A percentile compares a stretch with the other conserved stretches of the same genome.
Conservation (phyloP, 2,329 filamentous ascomycete species). For the Aureobasidium namibiae region DNA sequence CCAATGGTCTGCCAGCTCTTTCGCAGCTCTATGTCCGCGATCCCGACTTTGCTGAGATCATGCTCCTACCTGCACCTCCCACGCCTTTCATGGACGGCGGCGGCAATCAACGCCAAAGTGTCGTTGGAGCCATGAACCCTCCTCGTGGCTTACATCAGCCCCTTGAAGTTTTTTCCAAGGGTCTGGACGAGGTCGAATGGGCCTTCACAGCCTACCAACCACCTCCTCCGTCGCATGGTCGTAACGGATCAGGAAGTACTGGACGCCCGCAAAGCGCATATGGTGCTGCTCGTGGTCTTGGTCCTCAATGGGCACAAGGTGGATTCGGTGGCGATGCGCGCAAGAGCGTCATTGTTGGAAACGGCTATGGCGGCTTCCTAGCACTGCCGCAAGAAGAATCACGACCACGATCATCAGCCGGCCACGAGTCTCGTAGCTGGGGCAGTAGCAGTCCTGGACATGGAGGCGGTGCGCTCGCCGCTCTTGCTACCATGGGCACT, state of each 20-base stretch:
- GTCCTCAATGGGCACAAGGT: constrained; percentile 44
- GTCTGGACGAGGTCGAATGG: constrained; percentile 60
- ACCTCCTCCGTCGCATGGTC: constrained; percentile 30
- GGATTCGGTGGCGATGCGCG: constrained; percentile 47
- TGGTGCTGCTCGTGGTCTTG: constrained; percentile 38
- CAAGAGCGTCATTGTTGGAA: constrained; percentile 56
- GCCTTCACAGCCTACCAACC: constrained; percentile 56
- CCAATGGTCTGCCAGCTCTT: constrained; percentile 65
- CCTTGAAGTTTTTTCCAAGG: constrained; percentile 57
- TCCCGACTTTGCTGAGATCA: constrained; percentile 68
- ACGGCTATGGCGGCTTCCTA: constrained; percentile 58
- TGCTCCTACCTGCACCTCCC: constrained; percentile 62
- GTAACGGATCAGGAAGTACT: constrained; percentile 30
- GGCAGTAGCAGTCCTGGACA: constrained; percentile 8
- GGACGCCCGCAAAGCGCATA: constrained; percentile 39
- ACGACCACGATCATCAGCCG: constrained; percentile 21
- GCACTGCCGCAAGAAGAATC: constrained; percentile 50
- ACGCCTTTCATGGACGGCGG: constrained; percentile 38
- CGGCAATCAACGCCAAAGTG: neutral
- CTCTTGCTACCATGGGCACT: constrained; percentile 15
- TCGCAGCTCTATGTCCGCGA: constrained; percentile 79
- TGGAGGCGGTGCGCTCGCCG: constrained; percentile 17
- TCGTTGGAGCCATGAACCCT: constrained; percentile 5
- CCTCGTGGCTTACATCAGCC: constrained; percentile 44
- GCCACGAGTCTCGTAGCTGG: constrained; percentile 2